A percentile compares a stretch with the other conserved stretches of the same genome.
phyloP scores from a whole-genome alignment of 352 stramenopile genomes.

The Phytopythium boreale region DNA sequence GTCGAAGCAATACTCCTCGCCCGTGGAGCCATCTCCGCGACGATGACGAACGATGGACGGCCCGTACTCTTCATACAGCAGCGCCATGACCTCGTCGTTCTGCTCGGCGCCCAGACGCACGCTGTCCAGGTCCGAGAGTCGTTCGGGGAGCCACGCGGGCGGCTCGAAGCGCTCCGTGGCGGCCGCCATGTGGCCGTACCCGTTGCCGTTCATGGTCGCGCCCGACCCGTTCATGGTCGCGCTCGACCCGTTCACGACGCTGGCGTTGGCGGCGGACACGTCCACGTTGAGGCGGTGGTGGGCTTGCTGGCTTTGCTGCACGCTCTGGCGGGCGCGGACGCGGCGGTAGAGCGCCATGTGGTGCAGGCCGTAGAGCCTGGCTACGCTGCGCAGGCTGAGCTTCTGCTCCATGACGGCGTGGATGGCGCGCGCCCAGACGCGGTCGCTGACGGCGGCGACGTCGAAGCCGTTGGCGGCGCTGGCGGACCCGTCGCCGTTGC shows the following conservation, averaged over 20 bases:
- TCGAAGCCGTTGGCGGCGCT: background rate
- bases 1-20: conserved; percentile 26
- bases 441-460: conserved; percentile 25
- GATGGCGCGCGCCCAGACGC: conserved; percentile 61
- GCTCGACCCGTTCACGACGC: background rate
- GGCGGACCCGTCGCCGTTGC: conserved; percentile 10
- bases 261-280: background rate
- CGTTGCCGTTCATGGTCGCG: background rate
- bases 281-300: conserved; percentile 3
- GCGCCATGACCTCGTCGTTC: conserved; percentile 41
- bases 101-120: conserved; percentile 44
- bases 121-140: background rate
- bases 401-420: conserved; percentile 63
- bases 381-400: conserved; percentile 50
- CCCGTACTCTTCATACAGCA: conserved; percentile 54
- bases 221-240: background rate
- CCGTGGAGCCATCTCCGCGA: conserved; percentile 9
- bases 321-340: conserved; percentile 31
- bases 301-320: conserved; percentile 6
- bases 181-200: background rate
- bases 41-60: conserved; percentile 13
- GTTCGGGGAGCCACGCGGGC: conserved; percentile 12
- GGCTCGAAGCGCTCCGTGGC: conserved; percentile 17
- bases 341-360: conserved; percentile 61
- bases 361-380: conserved; percentile 63